Conservation (phyloP, 2,329 filamentous ascomycete species). For the Fusarium dimerum region DNA sequence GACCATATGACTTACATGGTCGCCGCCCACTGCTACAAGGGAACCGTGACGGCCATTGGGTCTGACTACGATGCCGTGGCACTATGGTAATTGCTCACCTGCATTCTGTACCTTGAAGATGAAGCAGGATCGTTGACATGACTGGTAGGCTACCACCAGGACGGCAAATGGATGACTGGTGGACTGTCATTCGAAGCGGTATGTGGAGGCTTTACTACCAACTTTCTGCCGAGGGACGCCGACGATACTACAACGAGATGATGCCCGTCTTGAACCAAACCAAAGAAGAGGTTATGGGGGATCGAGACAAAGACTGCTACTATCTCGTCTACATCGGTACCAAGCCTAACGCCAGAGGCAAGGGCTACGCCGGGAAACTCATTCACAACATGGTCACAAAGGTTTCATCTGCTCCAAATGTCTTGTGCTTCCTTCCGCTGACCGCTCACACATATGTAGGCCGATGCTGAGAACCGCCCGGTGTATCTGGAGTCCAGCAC, state of each 20-base stretch:
- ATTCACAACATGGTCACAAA: constrained; percentile 68
- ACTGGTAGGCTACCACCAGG: constrained; percentile 70
- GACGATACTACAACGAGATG: constrained; percentile 77
- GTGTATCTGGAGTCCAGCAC: constrained; percentile 82
- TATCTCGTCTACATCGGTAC: constrained; percentile 85
- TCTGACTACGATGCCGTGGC: constrained; percentile 76
- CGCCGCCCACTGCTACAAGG: constrained; percentile 73
- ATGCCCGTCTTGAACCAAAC: constrained; percentile 72
- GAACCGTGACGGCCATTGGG: constrained; percentile 73
- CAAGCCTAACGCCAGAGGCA: constrained; percentile 67
- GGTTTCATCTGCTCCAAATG: constrained; percentile 39
- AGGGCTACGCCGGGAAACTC: constrained; percentile 71
- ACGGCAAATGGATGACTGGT: constrained; percentile 70
- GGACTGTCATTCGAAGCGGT: constrained; percentile 71
- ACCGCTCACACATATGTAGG: constrained; percentile 41
- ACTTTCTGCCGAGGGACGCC: constrained; percentile 69
- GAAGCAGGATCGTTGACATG: too few species aligned
- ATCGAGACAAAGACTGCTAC: constrained; percentile 68
- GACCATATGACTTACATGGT: constrained; percentile 77
- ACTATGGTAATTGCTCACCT: constrained; percentile 63
- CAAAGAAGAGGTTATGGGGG: constrained; percentile 68
- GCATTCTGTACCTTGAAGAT: not conserved
- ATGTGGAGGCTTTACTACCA: constrained; percentile 77
- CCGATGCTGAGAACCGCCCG: constrained; percentile 66
- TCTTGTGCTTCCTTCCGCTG: not conserved